Percentiles rank a stretch among this genome's conserved stretches.
Conservation (phyloP, 192 early-diverging fungal species). For the Chytriomyces sp. region DNA sequence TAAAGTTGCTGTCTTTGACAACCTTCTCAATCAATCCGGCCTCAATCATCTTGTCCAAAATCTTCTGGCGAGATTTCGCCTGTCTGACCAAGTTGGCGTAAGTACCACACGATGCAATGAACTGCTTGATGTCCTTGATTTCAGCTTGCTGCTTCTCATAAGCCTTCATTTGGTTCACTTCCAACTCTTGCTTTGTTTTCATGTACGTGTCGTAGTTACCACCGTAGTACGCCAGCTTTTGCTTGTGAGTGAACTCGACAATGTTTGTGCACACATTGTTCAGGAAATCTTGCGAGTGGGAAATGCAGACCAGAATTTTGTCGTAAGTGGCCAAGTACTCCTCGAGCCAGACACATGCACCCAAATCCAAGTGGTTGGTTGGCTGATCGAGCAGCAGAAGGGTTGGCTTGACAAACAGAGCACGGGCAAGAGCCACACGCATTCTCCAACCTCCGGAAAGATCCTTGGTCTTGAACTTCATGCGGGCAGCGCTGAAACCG, state of each 20-base stretch:
- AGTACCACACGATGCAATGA: slow-evolving; percentile 98
- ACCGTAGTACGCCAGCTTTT: slow-evolving; percentile 90
- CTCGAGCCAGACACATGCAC: slow-evolving; percentile 86
- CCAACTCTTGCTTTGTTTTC: slow-evolving; percentile 92
- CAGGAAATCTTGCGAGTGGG: slow-evolving; percentile 95
- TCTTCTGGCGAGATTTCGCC: slow-evolving; percentile 99
- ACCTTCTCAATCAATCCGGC: slow-evolving; percentile 97
- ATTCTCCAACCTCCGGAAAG: slow-evolving; percentile 99
- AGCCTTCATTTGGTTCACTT: slow-evolving; percentile 99
- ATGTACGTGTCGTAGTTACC: slow-evolving; percentile 98
- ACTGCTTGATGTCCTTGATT: slow-evolving; percentile 98
- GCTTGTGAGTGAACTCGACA: slow-evolving; percentile 89
- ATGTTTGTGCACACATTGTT: slow-evolving; percentile 96
- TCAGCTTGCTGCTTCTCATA: slow-evolving; percentile 99
- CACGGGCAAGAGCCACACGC: slow-evolving; percentile 95
- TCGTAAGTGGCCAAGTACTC: slow-evolving; percentile 80
- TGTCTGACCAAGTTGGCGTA: slow-evolving; percentile 98
- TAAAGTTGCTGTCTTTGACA: slow-evolving; percentile 72
- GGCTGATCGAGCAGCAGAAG: slow-evolving; percentile 67
- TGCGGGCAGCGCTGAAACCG: slow-evolving; percentile 85
- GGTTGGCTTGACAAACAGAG: slow-evolving; percentile 93
- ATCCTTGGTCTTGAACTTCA: slow-evolving; percentile 93
- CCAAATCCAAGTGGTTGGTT: slow-evolving; percentile 87
- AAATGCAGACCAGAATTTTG: slow-evolving; percentile 85
- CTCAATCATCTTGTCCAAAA: slow-evolving; percentile 99